These are phyloP conservation scores for Combretum micranthum DNA, from an alignment of 345 rosid genomes.

Conservation along the genomic window DNA sequence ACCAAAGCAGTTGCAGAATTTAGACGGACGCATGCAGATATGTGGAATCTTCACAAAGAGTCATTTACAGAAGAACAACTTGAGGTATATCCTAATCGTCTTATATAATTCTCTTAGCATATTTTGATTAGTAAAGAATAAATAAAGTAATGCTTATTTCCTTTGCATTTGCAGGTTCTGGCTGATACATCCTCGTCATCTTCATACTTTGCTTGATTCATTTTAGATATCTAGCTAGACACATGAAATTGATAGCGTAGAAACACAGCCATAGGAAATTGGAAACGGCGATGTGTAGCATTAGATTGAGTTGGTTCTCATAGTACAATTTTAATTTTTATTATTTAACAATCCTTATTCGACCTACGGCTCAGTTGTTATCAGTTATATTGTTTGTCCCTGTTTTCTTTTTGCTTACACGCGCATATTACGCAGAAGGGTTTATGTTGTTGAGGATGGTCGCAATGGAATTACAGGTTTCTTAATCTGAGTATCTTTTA, in stretches of 20 bases:
- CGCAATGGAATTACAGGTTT: too few relatives aligned
- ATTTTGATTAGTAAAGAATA: not conserved
- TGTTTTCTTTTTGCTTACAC: too few relatives aligned
- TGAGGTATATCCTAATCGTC: slow-evolving; percentile 41
- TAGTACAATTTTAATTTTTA: too few relatives aligned
- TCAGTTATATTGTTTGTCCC: too few relatives aligned
- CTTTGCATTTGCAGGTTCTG: slow-evolving; percentile 57
- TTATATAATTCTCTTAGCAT: not conserved
- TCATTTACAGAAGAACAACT: slow-evolving; percentile 90
- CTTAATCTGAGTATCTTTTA: too few relatives aligned
- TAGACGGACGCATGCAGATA: slow-evolving; percentile 92
- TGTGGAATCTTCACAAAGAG: slow-evolving; percentile 90
- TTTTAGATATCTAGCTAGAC: not conserved
- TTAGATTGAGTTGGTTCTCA: too few relatives aligned
- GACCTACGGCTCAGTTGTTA: too few relatives aligned
- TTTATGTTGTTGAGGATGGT: too few relatives aligned
- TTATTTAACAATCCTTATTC: too few relatives aligned
- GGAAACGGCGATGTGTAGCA: too few relatives aligned
- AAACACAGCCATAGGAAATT: not conserved
- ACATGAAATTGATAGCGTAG: not conserved
- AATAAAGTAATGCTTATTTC: not conserved
- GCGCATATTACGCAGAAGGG: too few relatives aligned
- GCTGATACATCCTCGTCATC: slow-evolving; percentile 95
- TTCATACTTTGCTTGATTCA: slow-evolving; percentile 80
- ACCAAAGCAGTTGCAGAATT: slow-evolving; percentile 99